Percentiles rank a stretch among this genome's conserved stretches.
phyloP scores from a whole-genome alignment of 495 filamentous ascomycete genomes.

The Parathielavia appendiculata region DNA sequence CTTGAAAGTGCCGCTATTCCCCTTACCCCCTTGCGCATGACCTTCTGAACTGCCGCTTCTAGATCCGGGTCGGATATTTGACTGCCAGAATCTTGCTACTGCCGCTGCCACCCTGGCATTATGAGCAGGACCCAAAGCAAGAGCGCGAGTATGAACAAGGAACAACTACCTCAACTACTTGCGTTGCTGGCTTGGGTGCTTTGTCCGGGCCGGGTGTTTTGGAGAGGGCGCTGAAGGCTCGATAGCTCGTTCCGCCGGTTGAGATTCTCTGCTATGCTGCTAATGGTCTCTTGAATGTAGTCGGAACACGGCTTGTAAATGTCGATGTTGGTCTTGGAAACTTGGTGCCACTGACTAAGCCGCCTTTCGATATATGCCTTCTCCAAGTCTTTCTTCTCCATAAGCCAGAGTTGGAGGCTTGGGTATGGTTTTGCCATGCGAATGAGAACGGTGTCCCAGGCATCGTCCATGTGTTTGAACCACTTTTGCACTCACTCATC shows the following conservation, averaged over 20 bases:
- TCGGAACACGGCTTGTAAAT: background rate
- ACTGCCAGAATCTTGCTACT: background rate
- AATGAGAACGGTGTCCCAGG: no score
- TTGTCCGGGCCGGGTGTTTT: no score
- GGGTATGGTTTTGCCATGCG: no score
- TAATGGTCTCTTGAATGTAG: background rate
- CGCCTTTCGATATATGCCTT: background rate
- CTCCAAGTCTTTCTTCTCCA: no score
- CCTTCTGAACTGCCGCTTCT: no score
- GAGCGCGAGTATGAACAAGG: background rate
- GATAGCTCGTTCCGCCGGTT: no score
- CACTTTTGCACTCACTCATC: no score
- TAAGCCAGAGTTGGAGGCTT: no score
- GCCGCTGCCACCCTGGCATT: background rate
- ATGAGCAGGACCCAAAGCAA: background rate
- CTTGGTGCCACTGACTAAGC: background rate
- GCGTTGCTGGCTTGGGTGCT: background rate
- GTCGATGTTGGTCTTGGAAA: background rate
- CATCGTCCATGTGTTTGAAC: no score
- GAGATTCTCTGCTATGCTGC: no score
- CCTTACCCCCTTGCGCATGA: background rate
- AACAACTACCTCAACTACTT: background rate
- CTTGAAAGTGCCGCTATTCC: background rate
- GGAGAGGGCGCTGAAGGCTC: no score
- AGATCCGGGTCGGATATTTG: no score